These are phyloP conservation scores for Kluyveromyces nonfermentans DNA, from an alignment of 805 yeast genomes.

Conservation along the genomic window DNA sequence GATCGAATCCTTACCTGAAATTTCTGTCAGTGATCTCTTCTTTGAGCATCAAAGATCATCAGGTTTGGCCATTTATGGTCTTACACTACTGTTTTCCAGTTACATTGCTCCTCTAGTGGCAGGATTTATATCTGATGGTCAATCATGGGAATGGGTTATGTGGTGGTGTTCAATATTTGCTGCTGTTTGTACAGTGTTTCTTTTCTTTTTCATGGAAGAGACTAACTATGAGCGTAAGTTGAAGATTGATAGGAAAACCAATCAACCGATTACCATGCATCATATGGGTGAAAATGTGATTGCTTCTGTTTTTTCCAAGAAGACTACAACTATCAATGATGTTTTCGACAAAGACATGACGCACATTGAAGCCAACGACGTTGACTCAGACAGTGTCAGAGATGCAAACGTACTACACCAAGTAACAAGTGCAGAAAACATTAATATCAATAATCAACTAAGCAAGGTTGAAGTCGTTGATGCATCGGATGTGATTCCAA, in stretches of 20 bases:
- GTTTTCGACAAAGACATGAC: slow-evolving; percentile 16
- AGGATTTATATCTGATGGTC: slow-evolving; percentile 42
- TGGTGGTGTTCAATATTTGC: slow-evolving; percentile 39
- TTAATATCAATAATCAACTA: slow-evolving; percentile 16
- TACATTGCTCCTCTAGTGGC: slow-evolving; percentile 52
- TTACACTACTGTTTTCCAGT: slow-evolving; percentile 44
- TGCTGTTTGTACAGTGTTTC: slow-evolving; percentile 32
- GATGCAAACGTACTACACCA: slow-evolving; percentile 8
- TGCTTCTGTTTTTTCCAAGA: slow-evolving; percentile 2
- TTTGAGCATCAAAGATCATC: slow-evolving; percentile 44
- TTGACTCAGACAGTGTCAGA: slow-evolving; percentile 7
- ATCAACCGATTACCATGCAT: slow-evolving; percentile 3
- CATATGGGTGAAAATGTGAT: slow-evolving; percentile 1
- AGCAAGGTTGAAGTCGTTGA: slow-evolving; percentile 25
- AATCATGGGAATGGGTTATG: slow-evolving; percentile 48
- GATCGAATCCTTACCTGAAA: slow-evolving; percentile 41
- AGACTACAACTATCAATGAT: slow-evolving; percentile 11
- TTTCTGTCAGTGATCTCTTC: slow-evolving; percentile 40
- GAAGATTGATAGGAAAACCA: slow-evolving; percentile 7
- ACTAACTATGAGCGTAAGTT: slow-evolving; percentile 37
- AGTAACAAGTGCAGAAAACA: slow-evolving; percentile 11
- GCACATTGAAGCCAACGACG: slow-evolving; percentile 9
- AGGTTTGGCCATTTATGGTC: slow-evolving; percentile 42
- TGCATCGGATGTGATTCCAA: slow-evolving; percentile 17
- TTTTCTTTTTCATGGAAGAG: slow-evolving; percentile 44